These are phyloP conservation scores for Suhomyces kunorum DNA, from an alignment of 1,139 yeast genomes.

Conservation along the genomic window DNA sequence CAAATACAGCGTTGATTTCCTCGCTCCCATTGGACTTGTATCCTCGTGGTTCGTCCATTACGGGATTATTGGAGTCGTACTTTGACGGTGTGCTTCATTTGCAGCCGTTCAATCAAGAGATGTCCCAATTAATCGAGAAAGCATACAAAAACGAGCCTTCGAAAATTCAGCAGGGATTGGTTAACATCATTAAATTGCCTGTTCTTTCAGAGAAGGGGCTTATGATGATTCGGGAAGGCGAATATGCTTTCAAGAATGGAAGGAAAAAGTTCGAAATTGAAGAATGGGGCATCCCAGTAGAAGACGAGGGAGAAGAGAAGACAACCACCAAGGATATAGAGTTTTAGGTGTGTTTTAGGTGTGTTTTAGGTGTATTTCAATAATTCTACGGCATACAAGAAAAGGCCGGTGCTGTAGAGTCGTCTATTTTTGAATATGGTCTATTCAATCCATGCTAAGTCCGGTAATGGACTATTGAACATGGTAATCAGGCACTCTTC, in stretches of 20 bases:
- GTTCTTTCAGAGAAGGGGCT: slow-evolving; percentile 72
- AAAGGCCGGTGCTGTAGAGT: too few species aligned
- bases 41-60: slow-evolving; percentile 53
- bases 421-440: too few species aligned
- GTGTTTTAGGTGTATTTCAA: too few species aligned
- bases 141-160: slow-evolving; percentile 70
- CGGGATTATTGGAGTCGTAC: slow-evolving; percentile 57
- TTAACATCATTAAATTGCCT: slow-evolving; percentile 75
- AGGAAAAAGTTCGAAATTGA: slow-evolving; percentile 80
- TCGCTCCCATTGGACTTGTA: slow-evolving; percentile 71
- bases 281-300: slow-evolving; percentile 95
- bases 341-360: slow-evolving; percentile 29
- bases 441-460: too few species aligned
- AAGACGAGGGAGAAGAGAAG: slow-evolving; percentile 54
- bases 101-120: slow-evolving; percentile 81
- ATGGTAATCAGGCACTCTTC: too few species aligned
- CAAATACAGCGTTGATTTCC: slow-evolving; percentile 48
- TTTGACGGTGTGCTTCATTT: slow-evolving; percentile 72
- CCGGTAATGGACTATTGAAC: too few species aligned
- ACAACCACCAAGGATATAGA: slow-evolving; percentile 35
- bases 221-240: slow-evolving; percentile 75
- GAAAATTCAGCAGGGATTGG: slow-evolving; percentile 83
- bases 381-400: too few species aligned
- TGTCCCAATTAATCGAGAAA: slow-evolving; percentile 63
- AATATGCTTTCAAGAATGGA: slow-evolving; percentile 85